Evolutionary conservation across 176 grass and related monocot genomes (phyloP).

Genomic region (Zea luxurians): DNA sequence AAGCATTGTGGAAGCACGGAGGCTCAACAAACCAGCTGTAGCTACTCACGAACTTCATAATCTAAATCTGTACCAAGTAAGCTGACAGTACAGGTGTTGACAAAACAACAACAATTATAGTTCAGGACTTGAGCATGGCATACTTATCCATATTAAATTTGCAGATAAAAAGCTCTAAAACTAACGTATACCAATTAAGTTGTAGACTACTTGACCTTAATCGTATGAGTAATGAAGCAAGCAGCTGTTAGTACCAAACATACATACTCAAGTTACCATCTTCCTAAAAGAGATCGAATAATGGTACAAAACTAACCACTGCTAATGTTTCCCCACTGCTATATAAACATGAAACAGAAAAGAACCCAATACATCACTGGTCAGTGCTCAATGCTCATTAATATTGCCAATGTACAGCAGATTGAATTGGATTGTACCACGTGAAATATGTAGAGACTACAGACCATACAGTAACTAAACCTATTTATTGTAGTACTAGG

Average conservation of each 20-base stretch:
- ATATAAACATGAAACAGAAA: constrained; percentile 21
- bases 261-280: constrained; percentile 18
- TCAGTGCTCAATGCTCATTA: constrained; percentile 31
- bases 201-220: not conserved
- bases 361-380: not conserved
- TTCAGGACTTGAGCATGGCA: constrained; percentile 19
- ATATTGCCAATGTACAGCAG: constrained; percentile 16
- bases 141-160: constrained; percentile 7
- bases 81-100: not conserved
- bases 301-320: constrained; percentile 17
- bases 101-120: constrained; percentile 9
- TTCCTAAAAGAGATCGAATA: constrained; percentile 3
- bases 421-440: constrained; percentile 40
- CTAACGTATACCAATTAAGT: constrained; percentile 10
- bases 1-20: constrained; percentile 6
- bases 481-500: constrained; percentile 22
- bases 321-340: not conserved
- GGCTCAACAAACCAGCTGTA: constrained; percentile 16
- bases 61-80: constrained; percentile 11
- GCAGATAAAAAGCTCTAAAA: constrained; percentile 18
- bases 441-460: constrained; percentile 17
- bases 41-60: constrained; percentile 2
- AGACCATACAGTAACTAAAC: constrained; percentile 33
- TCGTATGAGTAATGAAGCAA: constrained; percentile 18
- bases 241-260: constrained; percentile 8